Evolutionary conservation across 768 basidiomycete species (phyloP).

Genomic region (Hygrophoropsis aurantiaca): DNA sequence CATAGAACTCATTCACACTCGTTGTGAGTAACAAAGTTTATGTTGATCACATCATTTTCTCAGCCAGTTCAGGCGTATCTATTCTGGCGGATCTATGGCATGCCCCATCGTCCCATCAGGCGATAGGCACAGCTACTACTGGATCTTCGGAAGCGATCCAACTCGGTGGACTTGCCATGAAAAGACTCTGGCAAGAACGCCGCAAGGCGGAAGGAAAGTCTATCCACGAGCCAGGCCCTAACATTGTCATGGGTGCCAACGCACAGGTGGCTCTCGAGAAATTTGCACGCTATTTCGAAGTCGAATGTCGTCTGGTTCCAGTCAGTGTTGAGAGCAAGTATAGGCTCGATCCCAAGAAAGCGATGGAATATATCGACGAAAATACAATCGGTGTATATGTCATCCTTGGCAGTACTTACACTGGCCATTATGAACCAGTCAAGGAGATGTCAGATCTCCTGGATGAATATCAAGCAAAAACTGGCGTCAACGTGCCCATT

Average conservation of each 20-base stretch:
- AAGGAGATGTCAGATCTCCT: slow-evolving; percentile 80
- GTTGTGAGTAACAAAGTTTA: slow-evolving; percentile 24
- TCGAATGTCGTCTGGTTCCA: slow-evolving; percentile 64
- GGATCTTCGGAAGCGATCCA: slow-evolving; percentile 73
- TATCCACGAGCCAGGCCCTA: slow-evolving; percentile 65
- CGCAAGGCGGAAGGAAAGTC: slow-evolving; percentile 66
- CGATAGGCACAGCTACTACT: slow-evolving; percentile 70
- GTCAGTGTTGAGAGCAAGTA: slow-evolving; percentile 70
- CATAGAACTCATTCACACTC: slow-evolving; percentile 43
- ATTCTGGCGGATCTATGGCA: slow-evolving; percentile 72
- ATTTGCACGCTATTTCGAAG: slow-evolving; percentile 68
- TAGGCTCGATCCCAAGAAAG: slow-evolving; percentile 68
- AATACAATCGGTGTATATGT: slow-evolving; percentile 72
- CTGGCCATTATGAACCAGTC: slow-evolving; percentile 74
- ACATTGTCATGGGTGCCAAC: slow-evolving; percentile 66
- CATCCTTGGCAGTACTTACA: slow-evolving; percentile 56
- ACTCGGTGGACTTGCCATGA: slow-evolving; percentile 72
- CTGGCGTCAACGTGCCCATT: slow-evolving; percentile 44
- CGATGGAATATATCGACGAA: slow-evolving; percentile 67
- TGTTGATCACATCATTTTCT: not conserved
- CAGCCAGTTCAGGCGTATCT: slow-evolving; percentile 31
- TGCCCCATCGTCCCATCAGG: slow-evolving; percentile 50
- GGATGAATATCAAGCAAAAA: slow-evolving; percentile 51
- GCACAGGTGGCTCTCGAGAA: slow-evolving; percentile 73
- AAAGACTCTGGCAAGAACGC: slow-evolving; percentile 67